These are phyloP conservation scores for Allomyces macrogynus DNA, from an alignment of 192 early-diverging fungal genomes.

Conservation along the genomic window DNA sequence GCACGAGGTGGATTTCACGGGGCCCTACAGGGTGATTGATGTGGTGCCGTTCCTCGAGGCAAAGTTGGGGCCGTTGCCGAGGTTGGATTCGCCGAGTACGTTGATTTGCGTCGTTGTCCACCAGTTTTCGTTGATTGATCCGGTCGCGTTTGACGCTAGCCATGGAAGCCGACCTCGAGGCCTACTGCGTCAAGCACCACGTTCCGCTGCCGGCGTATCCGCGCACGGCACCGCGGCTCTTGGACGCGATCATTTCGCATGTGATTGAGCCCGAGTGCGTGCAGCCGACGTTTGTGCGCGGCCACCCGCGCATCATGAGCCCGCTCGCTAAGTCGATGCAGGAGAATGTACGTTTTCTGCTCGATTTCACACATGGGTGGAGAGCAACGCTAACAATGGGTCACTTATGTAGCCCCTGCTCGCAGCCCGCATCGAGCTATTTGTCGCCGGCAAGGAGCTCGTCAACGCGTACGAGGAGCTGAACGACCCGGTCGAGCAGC, in stretches of 20 bases:
- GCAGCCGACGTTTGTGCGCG: conserved; percentile 61
- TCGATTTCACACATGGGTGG: not conserved
- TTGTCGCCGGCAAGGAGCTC: conserved; percentile 53
- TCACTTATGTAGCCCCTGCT: conserved; percentile 14
- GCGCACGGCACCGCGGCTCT: conserved; percentile 38
- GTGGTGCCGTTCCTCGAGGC: conserved; percentile 8
- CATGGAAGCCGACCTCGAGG: conserved; percentile 10
- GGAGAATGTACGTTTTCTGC: not conserved
- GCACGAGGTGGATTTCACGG: conserved; percentile 9
- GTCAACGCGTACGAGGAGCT: conserved; percentile 79
- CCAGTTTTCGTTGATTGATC: too few species aligned
- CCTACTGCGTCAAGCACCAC: conserved; percentile 4
- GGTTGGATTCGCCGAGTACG: too few species aligned
- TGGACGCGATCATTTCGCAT: conserved; percentile 49
- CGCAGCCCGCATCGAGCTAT: conserved; percentile 59
- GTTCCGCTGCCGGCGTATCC: conserved; percentile 23
- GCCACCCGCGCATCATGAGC: conserved; percentile 56
- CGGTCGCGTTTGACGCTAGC: not conserved
- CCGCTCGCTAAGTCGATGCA: conserved; percentile 48
- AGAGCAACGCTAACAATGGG: not conserved
- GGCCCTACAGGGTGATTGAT: conserved; percentile 9
- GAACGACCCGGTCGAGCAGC: conserved; percentile 65
- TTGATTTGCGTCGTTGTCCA: too few species aligned
- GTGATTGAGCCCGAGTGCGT: conserved; percentile 56
- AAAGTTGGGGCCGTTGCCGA: not conserved